These are phyloP conservation scores for Dryadomyces sulphureus DNA, from an alignment of 2,329 filamentous ascomycete genomes.

Conservation along the genomic window DNA sequence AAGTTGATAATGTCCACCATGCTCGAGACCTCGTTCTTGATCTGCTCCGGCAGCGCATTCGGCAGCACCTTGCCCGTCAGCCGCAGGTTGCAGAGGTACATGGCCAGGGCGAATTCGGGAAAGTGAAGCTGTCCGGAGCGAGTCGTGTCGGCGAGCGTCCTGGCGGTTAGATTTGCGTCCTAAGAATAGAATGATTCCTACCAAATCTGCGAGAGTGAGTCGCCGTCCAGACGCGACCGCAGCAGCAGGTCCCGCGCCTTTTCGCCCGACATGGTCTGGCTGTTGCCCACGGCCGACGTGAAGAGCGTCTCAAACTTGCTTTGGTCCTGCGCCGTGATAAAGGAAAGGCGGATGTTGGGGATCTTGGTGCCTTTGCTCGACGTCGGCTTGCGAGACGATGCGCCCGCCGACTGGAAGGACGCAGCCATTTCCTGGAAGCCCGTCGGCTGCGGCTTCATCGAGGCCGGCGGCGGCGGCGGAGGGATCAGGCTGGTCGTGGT, in stretches of 20 bases:
- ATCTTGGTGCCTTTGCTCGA: constrained; percentile 55
- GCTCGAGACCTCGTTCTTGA: constrained; percentile 94
- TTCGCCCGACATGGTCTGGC: constrained; percentile 77
- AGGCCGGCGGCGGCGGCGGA: constrained; percentile 28
- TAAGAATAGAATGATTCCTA: constrained; percentile 22
- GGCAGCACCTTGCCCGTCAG: constrained; percentile 78
- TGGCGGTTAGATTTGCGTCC: constrained; percentile 19
- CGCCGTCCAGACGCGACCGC: constrained; percentile 75
- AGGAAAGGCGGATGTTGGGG: constrained; percentile 84
- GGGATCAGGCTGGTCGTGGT: constrained; percentile 22
- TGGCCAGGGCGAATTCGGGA: constrained; percentile 90
- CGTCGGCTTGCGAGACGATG: constrained; percentile 21
- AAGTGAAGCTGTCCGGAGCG: constrained; percentile 93
- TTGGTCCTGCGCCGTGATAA: constrained; percentile 90
- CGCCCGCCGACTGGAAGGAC: constrained; percentile 42
- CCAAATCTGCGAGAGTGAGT: constrained; percentile 88
- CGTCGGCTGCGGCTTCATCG: constrained; percentile 51
- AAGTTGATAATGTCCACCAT: constrained; percentile 99
- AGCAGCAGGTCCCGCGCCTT: constrained; percentile 82
- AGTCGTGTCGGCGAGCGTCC: constrained; percentile 88
- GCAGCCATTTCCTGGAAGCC: constrained; percentile 54
- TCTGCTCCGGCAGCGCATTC: constrained; percentile 58
- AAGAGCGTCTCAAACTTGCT: constrained; percentile 96
- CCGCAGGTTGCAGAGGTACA: constrained; percentile 96
- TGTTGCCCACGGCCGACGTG: constrained; percentile 81